A percentile compares a stretch with the other conserved stretches of the same genome.
These are phyloP conservation scores for Sporothrix sp. DNA, from an alignment of 2,329 filamentous ascomycete species.

Conservation along the genomic window DNA sequence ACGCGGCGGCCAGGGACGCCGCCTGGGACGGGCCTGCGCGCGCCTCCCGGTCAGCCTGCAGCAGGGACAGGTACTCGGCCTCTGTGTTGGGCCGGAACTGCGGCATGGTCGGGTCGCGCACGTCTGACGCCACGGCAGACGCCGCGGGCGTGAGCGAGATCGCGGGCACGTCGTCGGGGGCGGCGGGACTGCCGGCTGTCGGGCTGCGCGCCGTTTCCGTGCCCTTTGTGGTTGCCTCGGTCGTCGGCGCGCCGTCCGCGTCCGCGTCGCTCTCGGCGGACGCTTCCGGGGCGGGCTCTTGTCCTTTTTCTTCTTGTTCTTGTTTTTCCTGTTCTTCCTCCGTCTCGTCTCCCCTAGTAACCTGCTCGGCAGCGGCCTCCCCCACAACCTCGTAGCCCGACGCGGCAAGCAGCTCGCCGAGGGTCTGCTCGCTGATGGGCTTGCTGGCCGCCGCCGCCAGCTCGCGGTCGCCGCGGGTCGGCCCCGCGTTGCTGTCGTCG, in stretches of 20 bases:
- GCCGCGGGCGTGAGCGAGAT: constrained; percentile 9
- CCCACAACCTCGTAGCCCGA: constrained; percentile 31
- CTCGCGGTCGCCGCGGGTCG: background rate
- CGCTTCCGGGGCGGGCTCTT: too few species aligned
- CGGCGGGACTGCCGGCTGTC: background rate
- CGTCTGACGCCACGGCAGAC: constrained; percentile 17
- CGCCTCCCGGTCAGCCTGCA: background rate
- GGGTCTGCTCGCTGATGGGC: constrained; percentile 23
- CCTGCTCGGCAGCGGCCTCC: background rate
- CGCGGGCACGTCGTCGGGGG: background rate
- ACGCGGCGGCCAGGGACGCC: constrained; percentile 1
- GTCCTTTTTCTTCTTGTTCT: too few species aligned
- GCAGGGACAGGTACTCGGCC: constrained; percentile 2
- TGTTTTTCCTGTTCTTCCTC: too few species aligned
- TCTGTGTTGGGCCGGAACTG: constrained; percentile 55
- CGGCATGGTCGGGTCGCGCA: constrained; percentile 54
- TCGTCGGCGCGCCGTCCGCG: too few species aligned
- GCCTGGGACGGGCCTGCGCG: background rate
- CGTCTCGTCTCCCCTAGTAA: background rate
- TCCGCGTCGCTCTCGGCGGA: too few species aligned
- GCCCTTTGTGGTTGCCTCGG: background rate
- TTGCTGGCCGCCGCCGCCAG: constrained; percentile 15
- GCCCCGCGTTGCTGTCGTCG: too few species aligned
- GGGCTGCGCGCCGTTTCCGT: background rate
- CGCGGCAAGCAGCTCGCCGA: constrained; percentile 33